A percentile compares a stretch with the other conserved stretches of the same genome.
phyloP scores from a whole-genome alignment of 352 stramenopile genomes.

The Globisporangium paroecandrum region DNA sequence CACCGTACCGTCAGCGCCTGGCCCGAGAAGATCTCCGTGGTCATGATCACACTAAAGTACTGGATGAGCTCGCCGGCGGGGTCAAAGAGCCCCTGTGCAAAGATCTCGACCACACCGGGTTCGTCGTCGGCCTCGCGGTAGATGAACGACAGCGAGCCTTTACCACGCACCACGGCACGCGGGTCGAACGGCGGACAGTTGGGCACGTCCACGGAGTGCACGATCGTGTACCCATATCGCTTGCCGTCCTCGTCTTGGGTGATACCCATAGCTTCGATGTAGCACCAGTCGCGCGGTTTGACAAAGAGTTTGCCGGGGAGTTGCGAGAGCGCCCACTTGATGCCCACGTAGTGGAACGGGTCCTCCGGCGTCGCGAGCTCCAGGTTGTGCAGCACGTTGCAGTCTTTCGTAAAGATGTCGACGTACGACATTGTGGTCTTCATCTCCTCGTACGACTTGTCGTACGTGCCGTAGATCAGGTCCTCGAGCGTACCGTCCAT shows the following conservation, averaged over 20 bases:
- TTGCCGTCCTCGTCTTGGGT: conserved; percentile 25
- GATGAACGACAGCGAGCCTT: conserved; percentile 29
- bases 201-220: conserved; percentile 44
- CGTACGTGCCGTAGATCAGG: conserved; percentile 46
- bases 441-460: conserved; percentile 36
- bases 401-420: conserved; percentile 36
- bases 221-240: conserved; percentile 40
- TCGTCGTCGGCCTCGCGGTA: conserved; percentile 32
- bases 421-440: conserved; percentile 36
- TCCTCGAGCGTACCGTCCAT: conserved; percentile 51
- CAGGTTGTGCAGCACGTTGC: conserved; percentile 36
- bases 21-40: conserved; percentile 32
- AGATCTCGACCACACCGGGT: conserved; percentile 39
- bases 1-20: conserved; percentile 36
- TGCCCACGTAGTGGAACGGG: conserved; percentile 45
- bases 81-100: conserved; percentile 45
- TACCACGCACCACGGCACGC: conserved; percentile 27
- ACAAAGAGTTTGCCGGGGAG: conserved; percentile 27
- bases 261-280: conserved; percentile 48
- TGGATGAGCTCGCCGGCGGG: conserved; percentile 30
- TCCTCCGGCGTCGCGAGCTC: conserved; percentile 34
- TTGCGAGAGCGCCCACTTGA: conserved; percentile 53
- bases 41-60: conserved; percentile 27
- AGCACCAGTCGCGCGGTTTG: conserved; percentile 27
- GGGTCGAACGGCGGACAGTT: conserved; percentile 36